These are phyloP conservation scores for Acacia crassicarpa DNA, from an alignment of 306 rosid genomes.

Conservation along the genomic window DNA sequence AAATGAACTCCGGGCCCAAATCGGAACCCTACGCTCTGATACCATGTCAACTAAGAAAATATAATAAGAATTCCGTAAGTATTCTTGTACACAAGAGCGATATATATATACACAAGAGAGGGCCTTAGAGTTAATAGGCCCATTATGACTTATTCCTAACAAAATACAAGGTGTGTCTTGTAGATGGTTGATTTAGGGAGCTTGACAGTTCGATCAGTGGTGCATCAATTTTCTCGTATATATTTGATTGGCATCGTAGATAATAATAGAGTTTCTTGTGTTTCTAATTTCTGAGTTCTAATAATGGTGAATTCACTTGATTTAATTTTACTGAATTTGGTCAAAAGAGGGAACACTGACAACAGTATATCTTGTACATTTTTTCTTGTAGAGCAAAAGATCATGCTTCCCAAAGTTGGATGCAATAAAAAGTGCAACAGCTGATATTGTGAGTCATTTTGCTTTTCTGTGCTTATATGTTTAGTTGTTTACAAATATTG, in stretches of 20 bases:
- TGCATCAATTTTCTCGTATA: constrained; percentile 11
- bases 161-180: constrained; percentile 9
- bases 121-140: no score
- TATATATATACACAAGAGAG: no score
- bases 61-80: no score
- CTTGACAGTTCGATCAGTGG: constrained; percentile 14
- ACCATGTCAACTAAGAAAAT: no score
- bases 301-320: constrained; percentile 22
- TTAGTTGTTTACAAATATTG: constrained; percentile 9
- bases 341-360: constrained; percentile 7
- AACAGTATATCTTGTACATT: neutral
- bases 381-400: constrained; percentile 75
- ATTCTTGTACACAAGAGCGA: no score
- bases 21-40: no score
- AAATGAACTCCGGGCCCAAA: no score
- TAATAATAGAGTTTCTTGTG: constrained; percentile 2
- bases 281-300: neutral
- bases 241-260: constrained; percentile 12
- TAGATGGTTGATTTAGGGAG: constrained; percentile 30
- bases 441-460: constrained; percentile 83
- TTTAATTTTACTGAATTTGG: constrained; percentile 9
- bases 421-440: constrained; percentile 83
- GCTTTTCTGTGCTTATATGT: neutral
- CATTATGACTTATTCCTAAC: no score
- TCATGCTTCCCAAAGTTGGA: constrained; percentile 80